Conservation (phyloP, 306 rosid genomes). For the Rosa chinensis region DNA sequence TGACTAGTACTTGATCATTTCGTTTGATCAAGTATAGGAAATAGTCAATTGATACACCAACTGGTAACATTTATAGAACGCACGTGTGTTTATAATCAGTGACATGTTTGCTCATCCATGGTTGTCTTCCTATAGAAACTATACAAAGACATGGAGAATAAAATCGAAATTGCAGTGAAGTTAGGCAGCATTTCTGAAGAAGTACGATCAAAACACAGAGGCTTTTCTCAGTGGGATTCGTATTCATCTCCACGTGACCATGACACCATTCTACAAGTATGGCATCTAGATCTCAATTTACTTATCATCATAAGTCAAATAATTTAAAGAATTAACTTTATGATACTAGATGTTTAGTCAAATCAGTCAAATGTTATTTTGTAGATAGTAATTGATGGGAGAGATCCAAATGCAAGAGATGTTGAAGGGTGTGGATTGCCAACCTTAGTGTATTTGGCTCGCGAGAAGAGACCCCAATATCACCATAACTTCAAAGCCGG, state of each 20-base stretch:
- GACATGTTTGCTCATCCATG: neutral
- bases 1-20: too few species aligned
- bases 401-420: conserved; percentile 51
- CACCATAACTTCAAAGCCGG: conserved; percentile 87
- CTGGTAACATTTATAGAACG: neutral
- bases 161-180: conserved; percentile 43
- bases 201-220: conserved; percentile 35
- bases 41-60: too few species aligned
- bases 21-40: too few species aligned
- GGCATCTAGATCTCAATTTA: neutral
- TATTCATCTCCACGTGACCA: conserved; percentile 66
- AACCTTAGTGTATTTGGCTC: conserved; percentile 72
- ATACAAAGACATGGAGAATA: conserved; percentile 62
- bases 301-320: neutral
- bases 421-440: conserved; percentile 56
- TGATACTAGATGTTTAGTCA: neutral
- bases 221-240: conserved; percentile 69
- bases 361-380: neutral
- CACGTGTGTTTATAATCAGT: neutral
- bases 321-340: neutral
- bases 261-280: conserved; percentile 66
- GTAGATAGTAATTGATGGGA: conserved; percentile 66
- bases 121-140: conserved; percentile 41
- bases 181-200: conserved; percentile 54
- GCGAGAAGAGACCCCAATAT: conserved; percentile 75